phyloP scores from a whole-genome alignment of 805 yeast species.

The Yamadazyma akitaensis region DNA sequence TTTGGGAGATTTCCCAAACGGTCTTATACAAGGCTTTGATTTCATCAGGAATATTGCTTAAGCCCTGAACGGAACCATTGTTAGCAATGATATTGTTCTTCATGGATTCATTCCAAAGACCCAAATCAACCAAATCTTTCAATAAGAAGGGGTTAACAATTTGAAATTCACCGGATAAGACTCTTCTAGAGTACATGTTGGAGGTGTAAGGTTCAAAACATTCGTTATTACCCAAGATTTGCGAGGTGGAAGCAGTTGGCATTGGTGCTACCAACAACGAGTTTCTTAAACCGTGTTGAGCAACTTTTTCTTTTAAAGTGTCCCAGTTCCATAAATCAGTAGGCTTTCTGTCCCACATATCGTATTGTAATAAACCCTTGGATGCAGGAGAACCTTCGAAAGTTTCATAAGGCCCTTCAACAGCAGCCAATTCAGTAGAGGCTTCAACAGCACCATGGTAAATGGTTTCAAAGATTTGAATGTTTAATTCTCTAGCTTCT shows the following conservation, averaged over 20 bases:
- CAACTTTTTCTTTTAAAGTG: conserved; percentile 45
- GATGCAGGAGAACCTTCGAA: conserved; percentile 60
- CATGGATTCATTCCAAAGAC: conserved; percentile 56
- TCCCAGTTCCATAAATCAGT: conserved; percentile 61
- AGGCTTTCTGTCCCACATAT: conserved; percentile 58
- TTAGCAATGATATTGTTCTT: conserved; percentile 53
- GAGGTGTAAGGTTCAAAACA: conserved; percentile 65
- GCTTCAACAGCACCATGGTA: conserved; percentile 60
- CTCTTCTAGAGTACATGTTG: conserved; percentile 61
- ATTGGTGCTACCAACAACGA: conserved; percentile 61
- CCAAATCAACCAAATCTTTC: conserved; percentile 55
- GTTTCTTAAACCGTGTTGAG: conserved; percentile 52
- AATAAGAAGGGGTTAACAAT: conserved; percentile 58
- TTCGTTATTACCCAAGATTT: conserved; percentile 58
- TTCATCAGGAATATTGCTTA: conserved; percentile 53
- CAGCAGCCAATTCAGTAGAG: conserved; percentile 50
- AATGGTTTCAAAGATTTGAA: conserved; percentile 59
- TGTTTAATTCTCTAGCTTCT: conserved; percentile 54
- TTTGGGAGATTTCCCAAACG: conserved; percentile 62
- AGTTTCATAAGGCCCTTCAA: conserved; percentile 49
- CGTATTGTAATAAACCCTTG: conserved; percentile 54
- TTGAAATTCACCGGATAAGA: conserved; percentile 62
- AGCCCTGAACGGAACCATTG: conserved; percentile 56
- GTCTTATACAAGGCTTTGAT: conserved; percentile 55
- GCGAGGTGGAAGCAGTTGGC: conserved; percentile 69